These are phyloP conservation scores for Populus pruinosa DNA, from an alignment of 345 rosid species.

Conservation along the genomic window DNA sequence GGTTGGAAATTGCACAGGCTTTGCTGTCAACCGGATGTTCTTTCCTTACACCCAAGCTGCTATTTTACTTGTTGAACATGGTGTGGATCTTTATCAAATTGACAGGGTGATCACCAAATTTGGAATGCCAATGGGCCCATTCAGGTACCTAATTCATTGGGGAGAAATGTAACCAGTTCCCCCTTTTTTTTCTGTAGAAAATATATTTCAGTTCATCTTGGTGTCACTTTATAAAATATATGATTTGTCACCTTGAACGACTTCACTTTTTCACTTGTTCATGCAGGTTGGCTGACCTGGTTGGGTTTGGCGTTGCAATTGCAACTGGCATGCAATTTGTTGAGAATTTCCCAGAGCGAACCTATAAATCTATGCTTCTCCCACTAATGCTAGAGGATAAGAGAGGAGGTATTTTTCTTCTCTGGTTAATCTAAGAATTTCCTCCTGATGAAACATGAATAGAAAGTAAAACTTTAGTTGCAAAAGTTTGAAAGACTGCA, in stretches of 20 bases:
- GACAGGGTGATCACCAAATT: constrained; percentile 75
- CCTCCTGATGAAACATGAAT: background rate
- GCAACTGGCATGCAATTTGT: constrained; percentile 79
- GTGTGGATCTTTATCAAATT: constrained; percentile 70
- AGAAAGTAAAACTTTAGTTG: background rate
- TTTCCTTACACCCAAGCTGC: constrained; percentile 90
- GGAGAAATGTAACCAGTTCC: background rate
- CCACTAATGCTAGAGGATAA: constrained; percentile 91
- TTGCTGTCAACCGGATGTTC: constrained; percentile 97
- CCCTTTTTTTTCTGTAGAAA: background rate
- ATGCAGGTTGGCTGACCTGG: constrained; percentile 79
- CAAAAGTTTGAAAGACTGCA: background rate
- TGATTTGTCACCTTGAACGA: background rate
- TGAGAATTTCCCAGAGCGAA: constrained; percentile 75
- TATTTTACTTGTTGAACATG: constrained; percentile 76
- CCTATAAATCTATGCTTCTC: constrained; percentile 79
- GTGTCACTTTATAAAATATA: background rate
- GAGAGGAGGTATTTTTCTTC: constrained; percentile 56
- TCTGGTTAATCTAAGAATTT: background rate
- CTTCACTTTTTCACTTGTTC: constrained; percentile 1
- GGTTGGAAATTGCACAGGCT: constrained; percentile 97
- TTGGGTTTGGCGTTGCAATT: constrained; percentile 87
- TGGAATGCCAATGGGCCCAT: constrained; percentile 99
- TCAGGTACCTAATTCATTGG: constrained; percentile 46
- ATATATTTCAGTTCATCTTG: constrained; percentile 1